Base-by-base conservation (phyloP, 441 rosid genomes). In the Gossypium schwendimanii region DNA sequence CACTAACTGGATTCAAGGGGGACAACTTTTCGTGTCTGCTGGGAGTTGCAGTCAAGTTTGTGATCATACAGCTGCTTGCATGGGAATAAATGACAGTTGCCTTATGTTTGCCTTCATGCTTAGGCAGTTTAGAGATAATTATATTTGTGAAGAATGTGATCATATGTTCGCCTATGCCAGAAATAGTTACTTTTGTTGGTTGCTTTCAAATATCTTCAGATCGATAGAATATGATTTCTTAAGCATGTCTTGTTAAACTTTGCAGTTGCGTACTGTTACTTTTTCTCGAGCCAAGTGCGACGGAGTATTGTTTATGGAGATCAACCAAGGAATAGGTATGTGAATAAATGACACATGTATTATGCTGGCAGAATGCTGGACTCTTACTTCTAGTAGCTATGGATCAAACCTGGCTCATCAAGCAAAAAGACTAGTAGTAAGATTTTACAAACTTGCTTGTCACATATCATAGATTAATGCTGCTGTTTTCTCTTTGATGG, bases 301-400 rank as follows among this genome's bases (percentile, higher is more conserved):
- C 87, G 95, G 70, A 95, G 99, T 79, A 73, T 95, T 69, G 86
- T 91, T 54, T 92, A 91, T 78, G 97, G 99, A 76, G 93, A 91
- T 85, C 92, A 95, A 76, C 98, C 98, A 6, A 87, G 99, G 86
- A 95, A 95, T 75, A 91, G 99, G 99, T 89, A 72, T 31, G 41
- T 73, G 52, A 79, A 50, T 21, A 20, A 65, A 66, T 64, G 57
- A 49, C 47, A n/a, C 61, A 23, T 57, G 61, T 11, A 23, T 21
- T 57, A 4, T 57, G 33, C 24, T 57, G 31, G 31, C 24, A 57
- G 15, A 57, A 23, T 57, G 31, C 14, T 10, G 31, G 31, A 57
- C 33, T 57, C 61, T 10, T 57, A 11, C 14, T 57, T 57, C n/a
- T 11, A 12, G 15, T 57, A 12, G 24, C 61, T 14, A 21, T 14